These are phyloP conservation scores for Solanum tarapatanum DNA, from an alignment of 257 asterid species.

Conservation along the genomic window DNA sequence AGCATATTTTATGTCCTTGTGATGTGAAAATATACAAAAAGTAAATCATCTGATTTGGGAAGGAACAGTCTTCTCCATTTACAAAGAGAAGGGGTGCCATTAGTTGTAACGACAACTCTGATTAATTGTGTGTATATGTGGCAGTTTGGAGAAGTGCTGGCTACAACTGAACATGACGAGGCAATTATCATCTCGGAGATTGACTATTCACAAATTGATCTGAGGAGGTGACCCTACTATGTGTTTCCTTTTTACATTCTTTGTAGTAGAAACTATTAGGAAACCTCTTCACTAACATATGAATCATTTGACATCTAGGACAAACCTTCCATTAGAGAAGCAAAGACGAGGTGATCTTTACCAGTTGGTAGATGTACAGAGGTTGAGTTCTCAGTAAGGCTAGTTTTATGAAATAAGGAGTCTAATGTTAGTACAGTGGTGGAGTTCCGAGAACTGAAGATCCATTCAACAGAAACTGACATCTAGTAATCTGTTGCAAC, in stretches of 20 bases:
- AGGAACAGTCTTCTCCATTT: background rate
- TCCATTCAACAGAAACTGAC: background rate
- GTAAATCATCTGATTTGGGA: background rate
- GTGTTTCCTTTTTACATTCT: background rate
- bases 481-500: background rate
- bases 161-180: conserved; percentile 80
- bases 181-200: conserved; percentile 64
- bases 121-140: background rate
- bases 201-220: conserved; percentile 67
- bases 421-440: background rate
- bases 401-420: background rate
- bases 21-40: background rate
- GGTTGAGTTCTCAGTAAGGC: conserved; percentile 30
- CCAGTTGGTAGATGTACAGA: conserved; percentile 79
- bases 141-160: conserved; percentile 88
- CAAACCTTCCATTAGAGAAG: conserved; percentile 76
- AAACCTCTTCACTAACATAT: background rate
- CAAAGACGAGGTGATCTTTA: conserved; percentile 93
- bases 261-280: background rate
- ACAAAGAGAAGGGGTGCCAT: background rate
- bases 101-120: background rate
- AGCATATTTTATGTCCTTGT: background rate
- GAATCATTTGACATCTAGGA: conserved; percentile 24
- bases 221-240: conserved; percentile 48
- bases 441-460: background rate